These are phyloP conservation scores for Pseudocercospora eumusae DNA, from an alignment of 2,329 filamentous ascomycete species.

Conservation along the genomic window DNA sequence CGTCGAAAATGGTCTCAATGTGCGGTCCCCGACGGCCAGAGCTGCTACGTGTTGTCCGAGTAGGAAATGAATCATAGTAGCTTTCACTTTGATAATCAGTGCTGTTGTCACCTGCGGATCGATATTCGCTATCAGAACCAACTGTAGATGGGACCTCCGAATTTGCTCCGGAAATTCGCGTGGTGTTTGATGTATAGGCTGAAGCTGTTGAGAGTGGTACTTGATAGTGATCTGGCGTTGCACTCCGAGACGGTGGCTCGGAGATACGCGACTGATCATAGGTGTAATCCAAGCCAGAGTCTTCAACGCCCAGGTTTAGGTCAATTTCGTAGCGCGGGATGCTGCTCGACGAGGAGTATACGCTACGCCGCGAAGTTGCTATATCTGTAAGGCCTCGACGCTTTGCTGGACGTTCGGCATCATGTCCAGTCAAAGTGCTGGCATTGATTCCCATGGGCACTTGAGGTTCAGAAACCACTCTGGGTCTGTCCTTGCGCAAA, in stretches of 20 bases:
- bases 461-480: slow-evolving; percentile 37
- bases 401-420: slow-evolving; percentile 40
- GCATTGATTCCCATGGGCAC: slow-evolving; percentile 43
- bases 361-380: slow-evolving; percentile 29
- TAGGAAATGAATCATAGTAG: slow-evolving; percentile 74
- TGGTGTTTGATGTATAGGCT: slow-evolving; percentile 16
- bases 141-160: slow-evolving; percentile 66
- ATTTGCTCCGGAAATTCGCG: slow-evolving; percentile 57
- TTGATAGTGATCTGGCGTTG: slow-evolving; percentile 25
- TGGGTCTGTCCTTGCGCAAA: slow-evolving; percentile 31
- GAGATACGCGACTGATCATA: slow-evolving; percentile 19
- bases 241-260: slow-evolving; percentile 19
- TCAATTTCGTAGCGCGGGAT: slow-evolving; percentile 27
- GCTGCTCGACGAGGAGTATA: slow-evolving; percentile 33
- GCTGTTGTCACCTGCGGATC: slow-evolving; percentile 73
- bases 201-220: slow-evolving; percentile 20
- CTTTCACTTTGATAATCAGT: slow-evolving; percentile 78
- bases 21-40: slow-evolving; percentile 68
- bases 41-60: slow-evolving; percentile 66
- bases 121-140: slow-evolving; percentile 68
- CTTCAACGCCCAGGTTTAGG: slow-evolving; percentile 28
- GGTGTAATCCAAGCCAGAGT: slow-evolving; percentile 22
- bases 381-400: slow-evolving; percentile 42
- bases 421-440: slow-evolving; percentile 41
- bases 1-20: slow-evolving; percentile 79